A percentile compares a stretch with the other conserved stretches of the same genome.
phyloP scores from a whole-genome alignment of 1,284 basidiomycete species.

The Vanrija humicola region DNA sequence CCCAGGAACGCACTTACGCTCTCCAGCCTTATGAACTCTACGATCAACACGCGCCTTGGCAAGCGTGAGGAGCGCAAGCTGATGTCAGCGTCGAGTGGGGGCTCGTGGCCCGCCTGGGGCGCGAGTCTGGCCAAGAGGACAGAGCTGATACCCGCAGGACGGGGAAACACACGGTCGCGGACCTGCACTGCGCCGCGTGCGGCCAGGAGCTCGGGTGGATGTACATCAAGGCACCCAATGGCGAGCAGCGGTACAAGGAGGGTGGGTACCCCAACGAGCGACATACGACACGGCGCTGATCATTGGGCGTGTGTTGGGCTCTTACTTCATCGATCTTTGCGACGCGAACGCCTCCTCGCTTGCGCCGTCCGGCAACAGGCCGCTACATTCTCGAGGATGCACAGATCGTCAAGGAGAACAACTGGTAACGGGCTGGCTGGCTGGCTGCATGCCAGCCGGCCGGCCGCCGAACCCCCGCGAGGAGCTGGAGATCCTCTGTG shows the following conservation, averaged over 20 bases:
- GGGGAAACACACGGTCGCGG: constrained; percentile 46
- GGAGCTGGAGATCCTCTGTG: too few relatives aligned
- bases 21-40: constrained; percentile 46
- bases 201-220: constrained; percentile 43
- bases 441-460: too few relatives aligned
- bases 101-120: too few relatives aligned
- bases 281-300: not conserved
- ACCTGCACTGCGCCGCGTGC: constrained; percentile 43
- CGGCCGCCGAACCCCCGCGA: too few relatives aligned
- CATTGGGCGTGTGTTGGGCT: not conserved
- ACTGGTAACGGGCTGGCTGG: constrained; percentile 27
- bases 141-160: constrained; percentile 27
- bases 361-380: constrained; percentile 17
- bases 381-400: constrained; percentile 47
- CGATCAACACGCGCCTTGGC: constrained; percentile 46
- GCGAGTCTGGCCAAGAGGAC: not conserved
- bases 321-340: too few relatives aligned
- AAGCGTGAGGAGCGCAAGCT: constrained; percentile 43
- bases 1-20: too few relatives aligned
- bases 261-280: constrained; percentile 22
- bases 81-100: constrained; percentile 26
- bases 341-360: too few relatives aligned
- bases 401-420: constrained; percentile 54
- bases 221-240: constrained; percentile 45
- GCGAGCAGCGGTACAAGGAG: constrained; percentile 49